phyloP scores from a whole-genome alignment of 192 early-diverging fungal species.

The Gryganskiella cystojenkinii region DNA sequence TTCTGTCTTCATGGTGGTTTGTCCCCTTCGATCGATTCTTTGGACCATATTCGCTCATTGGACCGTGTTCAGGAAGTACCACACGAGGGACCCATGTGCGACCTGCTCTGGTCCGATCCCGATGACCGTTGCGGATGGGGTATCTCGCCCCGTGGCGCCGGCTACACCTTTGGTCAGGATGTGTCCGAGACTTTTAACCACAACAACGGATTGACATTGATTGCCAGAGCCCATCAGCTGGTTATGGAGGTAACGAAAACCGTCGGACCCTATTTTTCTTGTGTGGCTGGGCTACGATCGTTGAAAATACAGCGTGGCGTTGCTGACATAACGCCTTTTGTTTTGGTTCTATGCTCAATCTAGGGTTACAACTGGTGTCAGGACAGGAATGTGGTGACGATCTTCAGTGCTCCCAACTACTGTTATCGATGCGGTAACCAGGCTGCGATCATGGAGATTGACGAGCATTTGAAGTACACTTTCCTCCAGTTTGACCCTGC shows the following conservation, averaged over 20 bases:
- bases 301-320: too few species aligned
- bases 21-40: constrained; percentile 92
- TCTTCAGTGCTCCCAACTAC: constrained; percentile 99
- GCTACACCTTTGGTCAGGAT: constrained; percentile 92
- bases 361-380: constrained; percentile 99
- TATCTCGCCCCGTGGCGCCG: constrained; percentile 87
- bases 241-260: constrained; percentile 80
- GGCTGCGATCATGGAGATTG: constrained; percentile 99
- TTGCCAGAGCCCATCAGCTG: constrained; percentile 95
- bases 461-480: constrained; percentile 99
- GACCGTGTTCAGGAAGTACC: constrained; percentile 96
- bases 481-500: constrained; percentile 99
- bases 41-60: constrained; percentile 95
- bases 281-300: too few species aligned
- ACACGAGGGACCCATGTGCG: constrained; percentile 90
- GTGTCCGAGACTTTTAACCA: constrained; percentile 90
- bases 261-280: too few species aligned
- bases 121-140: constrained; percentile 91
- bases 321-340: neutral
- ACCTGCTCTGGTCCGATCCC: constrained; percentile 90
- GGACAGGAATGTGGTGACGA: constrained; percentile 98
- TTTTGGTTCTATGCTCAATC: neutral
- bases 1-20: constrained; percentile 99
- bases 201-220: constrained; percentile 96
- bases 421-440: constrained; percentile 99